Evolutionary conservation across 805 yeast species (phyloP), one percentile per base, ranked within the genome.

Genomic region (Nakazawaea pomicola): DNA sequence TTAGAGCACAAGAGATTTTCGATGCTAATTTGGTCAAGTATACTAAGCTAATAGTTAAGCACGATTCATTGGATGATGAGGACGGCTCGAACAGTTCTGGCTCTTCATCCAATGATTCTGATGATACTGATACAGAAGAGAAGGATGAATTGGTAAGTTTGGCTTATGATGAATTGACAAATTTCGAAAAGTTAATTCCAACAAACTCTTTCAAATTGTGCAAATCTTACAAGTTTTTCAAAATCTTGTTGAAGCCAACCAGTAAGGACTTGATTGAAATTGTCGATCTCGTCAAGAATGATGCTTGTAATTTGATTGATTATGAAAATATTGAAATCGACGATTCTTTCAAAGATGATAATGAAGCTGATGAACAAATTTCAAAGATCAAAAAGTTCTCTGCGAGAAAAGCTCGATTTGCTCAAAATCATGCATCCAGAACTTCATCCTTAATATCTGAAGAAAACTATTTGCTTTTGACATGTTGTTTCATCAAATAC

Each of bases 401-500:
- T 2, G 4, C 30, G n/a, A 15, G 12, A 8, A 40, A 29, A 2
- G 31, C 37, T 9, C 15, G 36, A 16, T 5, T 25, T 16, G 27
- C 28, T 9, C 12, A 23, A 6, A 31, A 33, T 14, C 41, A 33
- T 14, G n/a, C n/a, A n/a, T n/a, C n/a, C n/a, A n/a, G n/a, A n/a
- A n/a, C n/a, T 15, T 29, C 17, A 11, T 6, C 29, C 8, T 57
- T 14, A 46, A 36, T 59, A 6, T 44, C 55, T 12, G 55, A 57
- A 33, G 64, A 58, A 30, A 57, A 56, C 31, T 49, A 62, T 41
- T 38, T 61, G 8, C 49, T 57, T 4, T 44, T 61, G 32, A 50
- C 60, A 1, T 58, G 64, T 41, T 49, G 57, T 1, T 40, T 58
- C 33, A 56, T 60, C 16, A 24, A 57, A 17, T 54, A 58, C 40